Conservation (phyloP, 345 rosid genomes). For the Eucalyptus sp. region DNA sequence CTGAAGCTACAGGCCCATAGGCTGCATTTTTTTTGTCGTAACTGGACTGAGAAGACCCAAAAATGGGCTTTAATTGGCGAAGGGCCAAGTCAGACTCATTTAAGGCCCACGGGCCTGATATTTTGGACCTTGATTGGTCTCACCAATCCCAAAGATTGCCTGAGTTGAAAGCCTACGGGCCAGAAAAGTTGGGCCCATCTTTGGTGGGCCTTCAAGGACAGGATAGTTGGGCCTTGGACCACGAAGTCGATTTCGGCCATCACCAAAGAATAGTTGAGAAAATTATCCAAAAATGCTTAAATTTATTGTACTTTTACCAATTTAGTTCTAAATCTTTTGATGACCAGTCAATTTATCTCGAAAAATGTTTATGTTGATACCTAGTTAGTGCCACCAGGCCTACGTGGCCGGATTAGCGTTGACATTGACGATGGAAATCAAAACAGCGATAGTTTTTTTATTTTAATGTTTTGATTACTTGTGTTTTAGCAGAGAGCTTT, state of each 20-base stretch:
- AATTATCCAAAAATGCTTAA: fast-evolving
- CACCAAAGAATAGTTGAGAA: neutral
- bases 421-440: fast-evolving
- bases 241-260: neutral
- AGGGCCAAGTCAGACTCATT: neutral
- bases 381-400: fast-evolving
- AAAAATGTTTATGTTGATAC: fast-evolving
- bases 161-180: neutral
- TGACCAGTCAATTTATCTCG: fast-evolving
- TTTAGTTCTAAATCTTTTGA: fast-evolving
- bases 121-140: neutral
- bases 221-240: neutral
- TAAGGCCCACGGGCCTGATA: neutral
- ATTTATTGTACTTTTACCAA: fast-evolving
- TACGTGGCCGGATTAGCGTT: fast-evolving
- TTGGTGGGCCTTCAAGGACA: neutral
- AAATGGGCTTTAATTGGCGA: neutral
- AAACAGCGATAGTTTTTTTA: fast-evolving
- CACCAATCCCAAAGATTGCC: neutral
- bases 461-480: too few species aligned
- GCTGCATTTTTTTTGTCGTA: fast-evolving
- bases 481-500: too few species aligned
- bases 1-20: neutral
- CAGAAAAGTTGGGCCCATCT: neutral
- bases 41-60: neutral